These are phyloP conservation scores for Chlorencoelia australis DNA, from an alignment of 2,329 filamentous ascomycete species.

Conservation along the genomic window DNA sequence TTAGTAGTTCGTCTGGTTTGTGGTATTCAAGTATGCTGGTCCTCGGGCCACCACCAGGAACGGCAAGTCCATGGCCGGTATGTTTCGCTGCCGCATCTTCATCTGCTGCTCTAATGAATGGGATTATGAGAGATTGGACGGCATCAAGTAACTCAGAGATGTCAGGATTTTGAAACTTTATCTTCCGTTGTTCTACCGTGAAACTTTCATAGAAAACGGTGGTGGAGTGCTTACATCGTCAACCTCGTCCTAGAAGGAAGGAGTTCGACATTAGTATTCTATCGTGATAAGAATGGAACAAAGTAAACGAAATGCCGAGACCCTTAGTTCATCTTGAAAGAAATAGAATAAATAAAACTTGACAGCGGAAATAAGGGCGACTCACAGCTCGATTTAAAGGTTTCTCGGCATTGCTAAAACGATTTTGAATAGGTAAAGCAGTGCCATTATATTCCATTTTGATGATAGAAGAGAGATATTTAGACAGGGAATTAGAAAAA, in stretches of 20 bases:
- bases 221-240: slow-evolving; percentile 39
- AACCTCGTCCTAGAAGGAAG: no score
- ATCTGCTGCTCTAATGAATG: slow-evolving; percentile 63
- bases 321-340: no score
- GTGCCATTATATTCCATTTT: slow-evolving; percentile 16
- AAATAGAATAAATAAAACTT: no score
- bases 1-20: slow-evolving; percentile 45
- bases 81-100: slow-evolving; percentile 45
- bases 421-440: slow-evolving; percentile 10
- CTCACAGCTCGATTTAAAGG: slow-evolving; percentile 27
- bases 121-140: slow-evolving; percentile 57
- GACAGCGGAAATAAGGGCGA: no score
- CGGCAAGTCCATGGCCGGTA: slow-evolving; percentile 38
- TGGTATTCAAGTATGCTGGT: slow-evolving; percentile 56
- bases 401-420: not conserved
- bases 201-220: not conserved
- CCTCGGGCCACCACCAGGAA: slow-evolving; percentile 30
- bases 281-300: no score
- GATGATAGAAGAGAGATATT: no score
- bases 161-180: slow-evolving; percentile 7
- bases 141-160: slow-evolving; percentile 53
- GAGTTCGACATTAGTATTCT: no score
- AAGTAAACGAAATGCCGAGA: no score
- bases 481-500: no score
- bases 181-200: not conserved